These are phyloP conservation scores for Diaporthe ilicicola DNA, from an alignment of 2,329 filamentous ascomycete species.

Conservation along the genomic window DNA sequence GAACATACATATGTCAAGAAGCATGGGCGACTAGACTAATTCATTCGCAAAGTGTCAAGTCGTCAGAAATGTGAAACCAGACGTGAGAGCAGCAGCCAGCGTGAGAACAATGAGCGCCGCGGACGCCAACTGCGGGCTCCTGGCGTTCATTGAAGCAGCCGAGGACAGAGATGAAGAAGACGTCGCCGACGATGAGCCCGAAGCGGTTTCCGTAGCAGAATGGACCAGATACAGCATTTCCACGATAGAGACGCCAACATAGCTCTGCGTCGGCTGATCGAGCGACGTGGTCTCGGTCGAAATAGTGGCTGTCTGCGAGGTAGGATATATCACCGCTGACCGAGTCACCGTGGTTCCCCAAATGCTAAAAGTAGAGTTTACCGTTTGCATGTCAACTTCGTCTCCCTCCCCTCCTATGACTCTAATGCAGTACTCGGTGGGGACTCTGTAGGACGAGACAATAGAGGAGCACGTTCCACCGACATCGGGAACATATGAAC, in stretches of 20 bases:
- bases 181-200: neutral
- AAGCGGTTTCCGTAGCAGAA: neutral
- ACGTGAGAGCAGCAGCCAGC: neutral
- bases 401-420: neutral
- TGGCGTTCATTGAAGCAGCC: neutral
- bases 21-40: neutral
- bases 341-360: conserved; percentile 3
- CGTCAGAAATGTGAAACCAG: conserved; percentile 18
- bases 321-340: neutral
- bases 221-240: conserved; percentile 20
- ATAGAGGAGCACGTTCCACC: neutral
- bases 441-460: conserved; percentile 4
- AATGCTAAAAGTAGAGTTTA: conserved; percentile 12
- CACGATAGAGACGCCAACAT: neutral
- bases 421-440: neutral
- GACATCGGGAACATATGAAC: neutral
- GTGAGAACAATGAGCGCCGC: neutral
- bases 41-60: neutral
- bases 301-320: neutral
- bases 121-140: neutral
- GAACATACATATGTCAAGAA: neutral
- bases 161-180: neutral
- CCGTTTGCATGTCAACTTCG: neutral
- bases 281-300: neutral
- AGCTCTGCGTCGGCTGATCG: neutral